Evolutionary conservation across 192 early-diverging fungal species (phyloP).

Genomic region (Coemansia sp.): DNA sequence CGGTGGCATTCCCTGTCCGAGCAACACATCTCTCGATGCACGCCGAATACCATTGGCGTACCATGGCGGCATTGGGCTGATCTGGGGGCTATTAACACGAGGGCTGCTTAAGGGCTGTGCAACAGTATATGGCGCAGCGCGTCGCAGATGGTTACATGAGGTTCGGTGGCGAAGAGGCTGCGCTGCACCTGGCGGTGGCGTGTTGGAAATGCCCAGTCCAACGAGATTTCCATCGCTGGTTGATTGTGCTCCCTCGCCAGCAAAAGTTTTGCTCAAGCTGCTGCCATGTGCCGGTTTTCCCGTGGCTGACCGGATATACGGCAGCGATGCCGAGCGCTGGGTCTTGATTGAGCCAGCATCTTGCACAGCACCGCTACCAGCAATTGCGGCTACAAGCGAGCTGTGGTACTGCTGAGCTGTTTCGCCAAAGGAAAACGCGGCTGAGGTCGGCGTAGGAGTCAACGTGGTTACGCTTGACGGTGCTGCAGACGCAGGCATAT

Average conservation of each 20-base stretch:
- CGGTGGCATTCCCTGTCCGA: constrained; percentile 6
- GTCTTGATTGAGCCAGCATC: constrained; percentile 35
- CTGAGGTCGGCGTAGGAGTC: constrained; percentile 47
- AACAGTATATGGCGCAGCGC: constrained; percentile 45
- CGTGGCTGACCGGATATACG: constrained; percentile 32
- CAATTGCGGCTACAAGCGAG: constrained; percentile 25
- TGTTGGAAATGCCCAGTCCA: constrained; percentile 33
- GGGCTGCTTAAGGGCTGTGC: constrained; percentile 26
- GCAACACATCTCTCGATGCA: constrained; percentile 37
- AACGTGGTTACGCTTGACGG: constrained; percentile 38
- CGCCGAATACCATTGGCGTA: constrained; percentile 30
- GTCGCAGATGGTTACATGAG: constrained; percentile 43
- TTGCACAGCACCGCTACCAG: constrained; percentile 7
- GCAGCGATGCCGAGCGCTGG: constrained; percentile 51
- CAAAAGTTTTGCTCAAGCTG: constrained; percentile 33
- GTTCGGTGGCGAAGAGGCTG: constrained; percentile 46
- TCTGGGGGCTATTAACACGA: constrained; percentile 45
- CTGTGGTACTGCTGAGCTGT: constrained; percentile 7
- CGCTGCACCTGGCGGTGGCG: constrained; percentile 20
- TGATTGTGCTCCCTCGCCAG: constrained; percentile 10
- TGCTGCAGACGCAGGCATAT: constrained; percentile 32
- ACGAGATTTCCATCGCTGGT: not conserved
- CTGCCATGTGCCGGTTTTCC: constrained; percentile 5
- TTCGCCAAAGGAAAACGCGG: constrained; percentile 35
- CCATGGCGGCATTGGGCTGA: constrained; percentile 44